phyloP scores from a whole-genome alignment of 169 alveolate genomes.

The Theileria luwenshuni region DNA sequence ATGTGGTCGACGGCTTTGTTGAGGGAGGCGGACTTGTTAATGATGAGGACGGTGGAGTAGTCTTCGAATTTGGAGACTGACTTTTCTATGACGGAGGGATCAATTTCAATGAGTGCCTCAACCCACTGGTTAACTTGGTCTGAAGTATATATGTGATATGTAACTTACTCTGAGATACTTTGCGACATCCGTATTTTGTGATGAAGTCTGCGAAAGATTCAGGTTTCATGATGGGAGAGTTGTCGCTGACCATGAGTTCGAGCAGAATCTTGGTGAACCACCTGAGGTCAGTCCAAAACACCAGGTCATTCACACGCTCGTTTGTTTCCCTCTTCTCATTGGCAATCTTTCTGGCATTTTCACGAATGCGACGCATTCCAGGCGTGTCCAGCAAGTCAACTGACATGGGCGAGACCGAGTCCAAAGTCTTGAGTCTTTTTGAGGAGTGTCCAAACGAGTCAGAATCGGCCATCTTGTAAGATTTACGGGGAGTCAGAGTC shows the following conservation, averaged over 20 bases:
- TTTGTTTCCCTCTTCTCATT: neutral
- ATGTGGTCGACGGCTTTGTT: slow-evolving; percentile 30
- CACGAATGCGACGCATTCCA: slow-evolving; percentile 64
- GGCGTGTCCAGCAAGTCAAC: slow-evolving; percentile 60
- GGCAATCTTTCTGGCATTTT: slow-evolving; percentile 26
- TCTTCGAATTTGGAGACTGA: slow-evolving; percentile 57
- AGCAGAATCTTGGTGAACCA: slow-evolving; percentile 49
- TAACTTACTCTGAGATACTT: slow-evolving; percentile 39
- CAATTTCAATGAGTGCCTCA: slow-evolving; percentile 32
- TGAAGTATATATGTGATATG: slow-evolving; percentile 7
- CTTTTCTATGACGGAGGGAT: slow-evolving; percentile 26
- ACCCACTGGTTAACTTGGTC: slow-evolving; percentile 57
- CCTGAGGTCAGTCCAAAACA: slow-evolving; percentile 51
- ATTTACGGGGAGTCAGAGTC: slow-evolving; percentile 1
- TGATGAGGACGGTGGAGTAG: slow-evolving; percentile 41
- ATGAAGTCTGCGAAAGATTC: slow-evolving; percentile 60
- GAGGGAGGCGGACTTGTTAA: slow-evolving; percentile 29
- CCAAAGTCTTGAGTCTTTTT: slow-evolving; percentile 26
- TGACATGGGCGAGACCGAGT: slow-evolving; percentile 35
- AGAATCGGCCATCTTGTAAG: neutral
- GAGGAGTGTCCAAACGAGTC: slow-evolving; percentile 5
- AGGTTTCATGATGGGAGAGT: slow-evolving; percentile 46
- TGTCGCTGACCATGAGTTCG: slow-evolving; percentile 37
- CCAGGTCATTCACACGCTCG: slow-evolving; percentile 30
- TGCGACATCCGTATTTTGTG: slow-evolving; percentile 35